phyloP scores from a whole-genome alignment of 2,329 filamentous ascomycete species.

The Chrysoporthe deuterocubensis region DNA sequence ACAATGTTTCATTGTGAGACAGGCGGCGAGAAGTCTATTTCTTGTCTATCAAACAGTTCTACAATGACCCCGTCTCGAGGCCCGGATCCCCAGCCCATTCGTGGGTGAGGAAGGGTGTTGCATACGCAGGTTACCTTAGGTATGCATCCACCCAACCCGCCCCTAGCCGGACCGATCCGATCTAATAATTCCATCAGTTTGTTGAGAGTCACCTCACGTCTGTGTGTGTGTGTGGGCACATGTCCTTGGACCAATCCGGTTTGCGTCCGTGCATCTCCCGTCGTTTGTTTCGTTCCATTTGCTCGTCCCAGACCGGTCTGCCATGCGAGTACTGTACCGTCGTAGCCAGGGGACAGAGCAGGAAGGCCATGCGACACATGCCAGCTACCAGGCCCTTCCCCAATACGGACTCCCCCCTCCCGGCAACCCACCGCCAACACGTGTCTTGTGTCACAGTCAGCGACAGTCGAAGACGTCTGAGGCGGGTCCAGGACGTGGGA shows the following conservation, averaged over 20 bases:
- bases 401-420: neutral
- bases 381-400: neutral
- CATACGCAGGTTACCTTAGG: no score
- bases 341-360: neutral
- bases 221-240: neutral
- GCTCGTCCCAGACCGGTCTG: slow-evolving; percentile 12
- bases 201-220: no score
- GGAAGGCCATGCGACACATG: neutral
- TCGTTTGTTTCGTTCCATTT: slow-evolving; percentile 16
- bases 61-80: no score
- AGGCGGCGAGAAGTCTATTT: neutral
- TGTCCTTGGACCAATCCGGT: slow-evolving; percentile 9
- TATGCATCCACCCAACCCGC: neutral
- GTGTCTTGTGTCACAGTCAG: no score
- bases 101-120: no score
- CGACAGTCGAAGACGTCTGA: neutral
- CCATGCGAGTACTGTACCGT: slow-evolving; percentile 11
- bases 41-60: no score
- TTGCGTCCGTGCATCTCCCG: slow-evolving; percentile 6
- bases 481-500: neutral
- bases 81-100: no score
- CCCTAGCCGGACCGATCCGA: slow-evolving; percentile 6
- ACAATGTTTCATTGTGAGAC: slow-evolving; percentile 10
- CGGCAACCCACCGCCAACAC: no score
- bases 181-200: neutral